Conservation (phyloP, 2,329 filamentous ascomycete genomes). For the Colletotrichum zoysiae region DNA sequence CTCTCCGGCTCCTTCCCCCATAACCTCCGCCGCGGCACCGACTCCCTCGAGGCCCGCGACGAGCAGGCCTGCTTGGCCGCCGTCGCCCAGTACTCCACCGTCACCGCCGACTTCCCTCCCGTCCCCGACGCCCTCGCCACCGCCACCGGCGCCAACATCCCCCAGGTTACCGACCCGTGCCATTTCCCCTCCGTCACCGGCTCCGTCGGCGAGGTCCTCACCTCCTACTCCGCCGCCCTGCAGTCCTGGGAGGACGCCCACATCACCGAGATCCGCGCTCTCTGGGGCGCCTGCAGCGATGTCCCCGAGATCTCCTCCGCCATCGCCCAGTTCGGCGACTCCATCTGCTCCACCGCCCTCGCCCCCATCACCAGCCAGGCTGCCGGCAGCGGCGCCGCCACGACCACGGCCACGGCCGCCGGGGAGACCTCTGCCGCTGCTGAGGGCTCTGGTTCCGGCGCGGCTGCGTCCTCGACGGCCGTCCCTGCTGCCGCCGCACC, state of each 20-base stretch:
- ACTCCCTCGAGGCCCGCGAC: conserved; percentile 27
- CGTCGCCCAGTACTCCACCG: conserved; percentile 37
- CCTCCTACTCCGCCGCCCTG: conserved; percentile 44
- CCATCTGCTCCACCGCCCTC: conserved; percentile 26
- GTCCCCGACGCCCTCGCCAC: conserved; percentile 43
- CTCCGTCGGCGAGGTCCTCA: conserved; percentile 44
- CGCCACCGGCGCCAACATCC: conserved; percentile 42
- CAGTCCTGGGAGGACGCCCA: conserved; percentile 46
- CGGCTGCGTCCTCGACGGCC: conserved; percentile 18
- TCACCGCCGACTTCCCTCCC: conserved; percentile 42
- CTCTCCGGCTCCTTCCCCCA: conserved; percentile 28
- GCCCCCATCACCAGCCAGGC: conserved; percentile 9
- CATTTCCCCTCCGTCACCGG: conserved; percentile 47
- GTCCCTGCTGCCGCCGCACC: conserved; percentile 15
- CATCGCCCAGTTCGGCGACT: conserved; percentile 8
- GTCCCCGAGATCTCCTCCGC: conserved; percentile 41
- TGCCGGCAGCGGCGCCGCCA: background rate
- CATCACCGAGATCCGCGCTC: conserved; percentile 40
- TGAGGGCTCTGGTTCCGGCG: background rate
- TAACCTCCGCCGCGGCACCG: conserved; percentile 17
- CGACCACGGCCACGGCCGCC: background rate
- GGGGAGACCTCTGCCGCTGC: background rate
- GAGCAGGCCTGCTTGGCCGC: conserved; percentile 32
- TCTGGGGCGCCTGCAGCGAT: conserved; percentile 47
- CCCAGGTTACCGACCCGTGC: conserved; percentile 44